Evolutionary conservation across 2,329 filamentous ascomycete genomes (phyloP).

Genomic region (Endothia cerciana): DNA sequence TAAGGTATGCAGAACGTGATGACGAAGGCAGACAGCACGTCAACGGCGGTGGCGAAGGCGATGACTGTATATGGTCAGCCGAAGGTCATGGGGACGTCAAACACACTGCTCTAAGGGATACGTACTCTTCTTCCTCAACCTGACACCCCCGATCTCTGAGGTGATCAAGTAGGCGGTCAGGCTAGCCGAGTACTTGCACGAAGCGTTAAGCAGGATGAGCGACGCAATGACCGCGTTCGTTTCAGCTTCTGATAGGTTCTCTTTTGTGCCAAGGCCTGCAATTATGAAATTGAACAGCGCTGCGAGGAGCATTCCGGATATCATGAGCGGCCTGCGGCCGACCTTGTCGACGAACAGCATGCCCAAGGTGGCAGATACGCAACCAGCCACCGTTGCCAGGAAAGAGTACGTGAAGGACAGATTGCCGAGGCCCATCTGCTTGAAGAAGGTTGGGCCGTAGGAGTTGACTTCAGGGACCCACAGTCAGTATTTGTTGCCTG

Average conservation of each 20-base stretch:
- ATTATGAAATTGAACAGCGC: constrained; percentile 21
- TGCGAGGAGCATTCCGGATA: constrained; percentile 16
- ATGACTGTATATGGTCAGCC: background rate
- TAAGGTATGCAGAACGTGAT: constrained; percentile 26
- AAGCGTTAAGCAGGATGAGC: constrained; percentile 18
- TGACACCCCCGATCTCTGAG: constrained; percentile 21
- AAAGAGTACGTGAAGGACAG: constrained; percentile 22
- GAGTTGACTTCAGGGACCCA: constrained; percentile 4
- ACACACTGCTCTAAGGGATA: background rate
- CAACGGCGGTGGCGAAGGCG: constrained; percentile 20
- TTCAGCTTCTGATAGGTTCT: constrained; percentile 6
- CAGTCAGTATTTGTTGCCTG: background rate
- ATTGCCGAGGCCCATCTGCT: constrained; percentile 12
- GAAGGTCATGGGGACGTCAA: background rate
- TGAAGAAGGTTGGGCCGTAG: constrained; percentile 19
- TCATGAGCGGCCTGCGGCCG: constrained; percentile 22
- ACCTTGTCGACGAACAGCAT: constrained; percentile 16
- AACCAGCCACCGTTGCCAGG: constrained; percentile 9
- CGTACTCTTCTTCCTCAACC: constrained; percentile 27
- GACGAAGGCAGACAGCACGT: constrained; percentile 24
- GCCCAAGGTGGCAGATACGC: constrained; percentile 8
- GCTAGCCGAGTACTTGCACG: constrained; percentile 16
- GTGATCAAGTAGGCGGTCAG: constrained; percentile 18
- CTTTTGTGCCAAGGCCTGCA: constrained; percentile 18
- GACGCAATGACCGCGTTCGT: constrained; percentile 18